Evolutionary conservation across 441 rosid genomes (phyloP).

Genomic region (Mallotus repandus): DNA sequence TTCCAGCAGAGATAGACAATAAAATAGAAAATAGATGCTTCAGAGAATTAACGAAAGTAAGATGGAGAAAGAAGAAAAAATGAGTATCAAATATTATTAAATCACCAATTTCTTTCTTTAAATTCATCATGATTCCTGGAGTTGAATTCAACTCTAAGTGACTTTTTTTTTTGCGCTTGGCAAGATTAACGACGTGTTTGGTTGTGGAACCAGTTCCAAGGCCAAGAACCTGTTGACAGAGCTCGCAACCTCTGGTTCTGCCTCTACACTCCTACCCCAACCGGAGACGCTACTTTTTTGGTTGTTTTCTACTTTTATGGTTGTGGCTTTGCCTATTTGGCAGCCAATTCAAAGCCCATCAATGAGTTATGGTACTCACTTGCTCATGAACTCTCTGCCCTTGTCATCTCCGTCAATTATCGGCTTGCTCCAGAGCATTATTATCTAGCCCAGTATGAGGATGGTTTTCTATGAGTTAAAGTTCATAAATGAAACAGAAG

Average conservation of each 20-base stretch:
- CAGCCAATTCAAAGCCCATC: slow-evolving; percentile 39
- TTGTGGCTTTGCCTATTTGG: slow-evolving; percentile 52
- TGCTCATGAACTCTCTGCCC: slow-evolving; percentile 43
- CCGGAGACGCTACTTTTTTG: slow-evolving; percentile 29
- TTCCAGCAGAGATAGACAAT: slow-evolving; percentile 40
- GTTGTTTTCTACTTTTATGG: slow-evolving; percentile 18
- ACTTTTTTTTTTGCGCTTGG: too few species aligned
- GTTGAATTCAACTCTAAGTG: too few species aligned
- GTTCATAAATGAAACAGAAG: slow-evolving; percentile 3
- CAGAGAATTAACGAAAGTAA: too few species aligned
- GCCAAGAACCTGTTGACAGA: slow-evolving; percentile 62
- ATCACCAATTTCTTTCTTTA: too few species aligned
- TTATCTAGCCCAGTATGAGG: too few species aligned
- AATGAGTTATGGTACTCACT: slow-evolving; percentile 53
- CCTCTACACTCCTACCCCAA: slow-evolving; percentile 20
- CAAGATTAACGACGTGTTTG: slow-evolving; percentile 65
- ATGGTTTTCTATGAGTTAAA: too few species aligned
- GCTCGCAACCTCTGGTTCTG: slow-evolving; percentile 26
- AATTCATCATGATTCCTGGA: too few species aligned
- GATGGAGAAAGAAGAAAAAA: too few species aligned
- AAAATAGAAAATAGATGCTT: slow-evolving; percentile 10
- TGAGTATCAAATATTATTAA: too few species aligned
- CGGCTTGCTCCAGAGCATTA: too few species aligned
- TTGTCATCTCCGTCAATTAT: too few species aligned
- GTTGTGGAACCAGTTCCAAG: slow-evolving; percentile 99